Base-by-base conservation (phyloP, 2,329 filamentous ascomycete genomes). In the Talaromyces albobiverticillius region DNA sequence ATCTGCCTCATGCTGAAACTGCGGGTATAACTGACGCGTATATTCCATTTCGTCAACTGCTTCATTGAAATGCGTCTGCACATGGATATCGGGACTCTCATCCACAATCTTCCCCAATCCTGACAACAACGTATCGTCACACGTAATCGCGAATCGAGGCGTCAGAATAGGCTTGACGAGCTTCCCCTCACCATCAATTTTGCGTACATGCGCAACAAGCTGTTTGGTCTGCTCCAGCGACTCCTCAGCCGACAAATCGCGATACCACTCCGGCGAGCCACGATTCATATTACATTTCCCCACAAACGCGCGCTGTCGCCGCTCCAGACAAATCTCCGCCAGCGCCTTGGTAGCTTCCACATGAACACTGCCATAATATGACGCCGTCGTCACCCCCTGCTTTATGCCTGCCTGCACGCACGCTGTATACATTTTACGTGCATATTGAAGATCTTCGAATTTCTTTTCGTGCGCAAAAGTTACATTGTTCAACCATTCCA, bases 21-120 rank as follows among this genome's bases (percentile, higher is more conserved):
- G 66, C 0, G 82, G 82, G 60, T 85, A 87, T 2, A 87, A 68
- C 1, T 73, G 65, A 7, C 66, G 68, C 0, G 84, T 87, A 18
- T 78, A 76, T 1, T 71, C 59, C 51, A 85, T 82, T 64, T 87
- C 84, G 56, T 84, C 79, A 60, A 77, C 72, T 0, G 84, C 82
- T 62, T 87, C 84, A 65, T 85, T 82, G 71, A 87, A 86, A 64
- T 87, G 85, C 3, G 84, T 87, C 67, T 88, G 84, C 29, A 88
- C 80, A 0, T 81, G 74, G 18, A 87, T 63, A 1, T 0, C 18
- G 41, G 41, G 13, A 71, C 70, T 53, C 9, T 71, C 59, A 3
- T 61, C 59, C 0, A 80, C 79, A 22, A 87, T 76, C 1, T 69
- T 62, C 0, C 85, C 85, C 1, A 88, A 71, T 0, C 82, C 82